Evolutionary conservation across 306 rosid genomes (phyloP).

Genomic region (Vicia faba): DNA sequence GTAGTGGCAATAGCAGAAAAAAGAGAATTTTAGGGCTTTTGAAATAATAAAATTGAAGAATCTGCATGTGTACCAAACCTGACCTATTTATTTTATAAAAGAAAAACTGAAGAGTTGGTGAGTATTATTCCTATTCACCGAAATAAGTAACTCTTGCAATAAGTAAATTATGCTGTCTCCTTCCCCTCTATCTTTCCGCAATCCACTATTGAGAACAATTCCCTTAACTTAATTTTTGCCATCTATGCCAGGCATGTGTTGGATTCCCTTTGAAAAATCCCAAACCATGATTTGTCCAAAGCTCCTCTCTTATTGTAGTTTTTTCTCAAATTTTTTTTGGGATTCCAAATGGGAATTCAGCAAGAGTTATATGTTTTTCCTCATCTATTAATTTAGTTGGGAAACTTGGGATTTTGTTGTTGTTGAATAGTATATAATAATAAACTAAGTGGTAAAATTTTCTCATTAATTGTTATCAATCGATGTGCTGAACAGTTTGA

Average conservation of each 20-base stretch:
- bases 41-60: neutral
- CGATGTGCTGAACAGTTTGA: slow-evolving; percentile 13
- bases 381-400: neutral
- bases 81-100: neutral
- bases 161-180: neutral
- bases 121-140: neutral
- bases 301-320: neutral
- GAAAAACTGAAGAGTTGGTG: neutral
- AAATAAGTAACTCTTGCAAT: neutral
- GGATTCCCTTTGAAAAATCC: neutral
- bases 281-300: neutral
- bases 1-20: no score
- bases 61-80: neutral
- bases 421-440: slow-evolving; percentile 12
- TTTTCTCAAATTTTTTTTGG: neutral
- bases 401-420: neutral
- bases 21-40: neutral
- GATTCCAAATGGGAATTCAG: neutral
- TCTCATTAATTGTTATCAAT: neutral
- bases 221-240: neutral
- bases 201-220: neutral
- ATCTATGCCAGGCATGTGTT: neutral
- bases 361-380: slow-evolving; percentile 10
- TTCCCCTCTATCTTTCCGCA: neutral
- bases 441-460: slow-evolving; percentile 13